Evolutionary conservation across 129 eudicot genomes (phyloP).

Genomic region (Tagetes erecta): DNA sequence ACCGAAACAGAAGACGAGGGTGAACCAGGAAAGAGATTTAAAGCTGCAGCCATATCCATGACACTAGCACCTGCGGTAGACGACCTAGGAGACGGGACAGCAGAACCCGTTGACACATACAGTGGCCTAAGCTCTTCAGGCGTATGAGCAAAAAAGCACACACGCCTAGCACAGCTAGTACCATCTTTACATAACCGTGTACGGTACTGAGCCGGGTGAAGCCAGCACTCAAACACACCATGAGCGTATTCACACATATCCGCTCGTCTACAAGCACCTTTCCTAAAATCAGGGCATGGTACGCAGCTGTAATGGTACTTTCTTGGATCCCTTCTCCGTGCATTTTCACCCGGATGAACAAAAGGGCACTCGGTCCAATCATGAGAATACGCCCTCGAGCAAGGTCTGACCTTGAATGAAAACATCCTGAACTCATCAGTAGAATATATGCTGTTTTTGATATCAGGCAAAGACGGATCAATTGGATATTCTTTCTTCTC

Average conservation of each 20-base stretch:
- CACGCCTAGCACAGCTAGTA: constrained; percentile 67
- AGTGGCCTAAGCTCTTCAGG: constrained; percentile 77
- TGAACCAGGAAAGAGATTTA: constrained; percentile 79
- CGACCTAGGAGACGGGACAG: constrained; percentile 82
- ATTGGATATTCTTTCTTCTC: constrained; percentile 83
- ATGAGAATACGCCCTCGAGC: constrained; percentile 86
- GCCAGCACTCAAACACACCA: constrained; percentile 93
- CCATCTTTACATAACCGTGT: constrained; percentile 85
- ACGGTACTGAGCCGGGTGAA: constrained; percentile 87
- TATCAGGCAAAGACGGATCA: constrained; percentile 80
- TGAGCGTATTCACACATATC: constrained; percentile 92
- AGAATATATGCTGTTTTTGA: constrained; percentile 67
- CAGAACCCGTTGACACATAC: constrained; percentile 81
- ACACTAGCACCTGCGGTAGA: constrained; percentile 54
- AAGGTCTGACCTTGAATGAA: constrained; percentile 81
- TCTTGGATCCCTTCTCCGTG: constrained; percentile 82
- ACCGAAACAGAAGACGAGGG: constrained; percentile 29
- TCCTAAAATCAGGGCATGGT: constrained; percentile 81
- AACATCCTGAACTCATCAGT: constrained; percentile 92
- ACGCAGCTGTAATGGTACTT: constrained; percentile 90
- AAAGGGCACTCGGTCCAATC: constrained; percentile 96
- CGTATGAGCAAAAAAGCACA: constrained; percentile 80
- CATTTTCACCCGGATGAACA: constrained; percentile 92
- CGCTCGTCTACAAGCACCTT: constrained; percentile 80
- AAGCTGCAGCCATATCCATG: constrained; percentile 91